Evolutionary conservation across 495 filamentous ascomycete species (phyloP).

Genomic region (Aspergillus hancockii): DNA sequence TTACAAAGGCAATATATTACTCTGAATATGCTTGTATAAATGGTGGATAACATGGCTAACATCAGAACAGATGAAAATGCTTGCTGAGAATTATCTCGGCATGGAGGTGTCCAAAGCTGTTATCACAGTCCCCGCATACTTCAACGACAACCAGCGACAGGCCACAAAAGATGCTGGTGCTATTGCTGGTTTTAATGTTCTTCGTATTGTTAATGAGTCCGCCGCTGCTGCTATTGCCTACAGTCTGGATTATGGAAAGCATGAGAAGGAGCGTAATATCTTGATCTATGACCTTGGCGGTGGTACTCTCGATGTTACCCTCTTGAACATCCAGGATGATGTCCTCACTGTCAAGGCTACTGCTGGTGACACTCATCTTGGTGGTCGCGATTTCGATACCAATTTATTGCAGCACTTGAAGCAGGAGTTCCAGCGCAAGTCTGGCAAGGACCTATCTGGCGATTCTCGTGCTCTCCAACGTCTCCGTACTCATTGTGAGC

Average conservation of each 20-base stretch:
- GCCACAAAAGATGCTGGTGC: conserved; percentile 98
- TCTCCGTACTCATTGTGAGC: conserved; percentile 96
- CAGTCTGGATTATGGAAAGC: conserved; percentile 96
- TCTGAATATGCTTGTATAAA: conserved; percentile 10
- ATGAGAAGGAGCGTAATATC: conserved; percentile 97
- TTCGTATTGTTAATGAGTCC: conserved; percentile 99
- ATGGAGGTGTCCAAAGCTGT: conserved; percentile 97
- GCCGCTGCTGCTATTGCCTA: conserved; percentile 98
- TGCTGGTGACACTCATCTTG: conserved; percentile 97
- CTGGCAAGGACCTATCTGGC: conserved; percentile 71
- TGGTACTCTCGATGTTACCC: too few relatives aligned
- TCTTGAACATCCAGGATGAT: conserved; percentile 97
- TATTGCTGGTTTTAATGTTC: conserved; percentile 95
- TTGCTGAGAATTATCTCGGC: conserved; percentile 94
- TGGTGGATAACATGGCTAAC: too few relatives aligned
- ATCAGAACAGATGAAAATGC: conserved; percentile 97
- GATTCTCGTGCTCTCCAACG: conserved; percentile 94
- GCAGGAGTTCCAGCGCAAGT: conserved; percentile 92
- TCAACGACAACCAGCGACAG: conserved; percentile 99
- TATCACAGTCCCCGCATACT: conserved; percentile 97
- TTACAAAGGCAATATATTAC: conserved; percentile 70
- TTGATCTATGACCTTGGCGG: conserved; percentile 99
- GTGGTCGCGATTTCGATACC: conserved; percentile 99
- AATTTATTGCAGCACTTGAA: conserved; percentile 97
- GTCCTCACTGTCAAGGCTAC: conserved; percentile 99